Base-by-base conservation (phyloP, 139 green algal genomes). In the Volvox africanus region DNA sequence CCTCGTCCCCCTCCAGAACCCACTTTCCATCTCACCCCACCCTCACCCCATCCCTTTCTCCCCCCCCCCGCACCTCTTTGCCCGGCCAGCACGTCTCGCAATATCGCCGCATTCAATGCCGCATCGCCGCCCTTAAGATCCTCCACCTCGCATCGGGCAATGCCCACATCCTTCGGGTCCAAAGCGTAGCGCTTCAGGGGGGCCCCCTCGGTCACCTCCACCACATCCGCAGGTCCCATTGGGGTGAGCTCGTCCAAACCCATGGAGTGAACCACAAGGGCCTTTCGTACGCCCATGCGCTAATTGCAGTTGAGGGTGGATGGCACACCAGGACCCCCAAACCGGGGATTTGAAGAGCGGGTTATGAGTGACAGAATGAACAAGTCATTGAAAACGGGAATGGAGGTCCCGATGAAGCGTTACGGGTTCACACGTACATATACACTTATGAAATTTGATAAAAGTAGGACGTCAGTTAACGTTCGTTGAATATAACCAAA, bases 211-310 rank as follows among this genome's bases (percentile, higher is more conserved):
- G 93, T 94, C 21, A 99, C 95, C 93, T 99, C 98, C 91, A 99
- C 92, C 71, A 99, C 95, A 71, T 98, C 95, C 3, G 98, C 98
- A n/a, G 95, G 95, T 0, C 96, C 97, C 95, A 99, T 97, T 78
- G 98, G 98, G 1, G 98, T 99, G 32, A 99, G 95, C 97, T 99
- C 98, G 93, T 99, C 98, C 89, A 99, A 94, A 1, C 98, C 98
- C 90, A 95, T 94, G 33, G 94, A 97, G 96, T 99, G 98, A 71
- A 99, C 98, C 82, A 99, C 97, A 86, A 99, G 95, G 61, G 98
- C 97, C 88, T 98, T 97, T 87, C 97, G 93, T 81, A 97, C 95
- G 69, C 96, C 97, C 80, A 99, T 93, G 83, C 91, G 89, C 80
- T 92, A 80, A 21, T 28, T 80, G 32, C 13, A 22, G 32, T 55